Evolutionary conservation across 1,139 yeast species (phyloP).

Genomic region (Lodderomyces margitis): DNA sequence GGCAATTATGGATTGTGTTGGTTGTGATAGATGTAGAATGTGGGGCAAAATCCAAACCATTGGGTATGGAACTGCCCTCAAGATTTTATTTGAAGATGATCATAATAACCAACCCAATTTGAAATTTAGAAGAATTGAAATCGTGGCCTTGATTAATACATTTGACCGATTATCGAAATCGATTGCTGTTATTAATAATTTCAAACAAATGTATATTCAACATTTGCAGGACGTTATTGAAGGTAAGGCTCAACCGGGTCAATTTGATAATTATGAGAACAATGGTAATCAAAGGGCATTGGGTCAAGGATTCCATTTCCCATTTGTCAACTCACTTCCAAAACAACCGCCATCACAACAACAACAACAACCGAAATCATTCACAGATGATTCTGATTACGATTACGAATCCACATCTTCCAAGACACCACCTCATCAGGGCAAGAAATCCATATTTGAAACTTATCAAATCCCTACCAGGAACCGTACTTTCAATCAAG

Average conservation of each 20-base stretch:
- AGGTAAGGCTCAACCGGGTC: slow-evolving; percentile 44
- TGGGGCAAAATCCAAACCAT: slow-evolving; percentile 98
- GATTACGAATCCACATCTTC: neutral
- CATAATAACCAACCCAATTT: slow-evolving; percentile 34
- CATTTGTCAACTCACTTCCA: slow-evolving; percentile 27
- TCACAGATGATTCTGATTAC: neutral
- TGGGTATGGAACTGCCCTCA: slow-evolving; percentile 95
- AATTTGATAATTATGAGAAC: slow-evolving; percentile 32
- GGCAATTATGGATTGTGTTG: slow-evolving; percentile 96
- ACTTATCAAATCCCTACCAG: slow-evolving; percentile 13
- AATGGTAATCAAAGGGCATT: slow-evolving; percentile 11
- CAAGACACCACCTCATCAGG: slow-evolving; percentile 1
- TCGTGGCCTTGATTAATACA: slow-evolving; percentile 88
- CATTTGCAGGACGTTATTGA: slow-evolving; percentile 42
- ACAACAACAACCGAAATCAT: slow-evolving; percentile 5
- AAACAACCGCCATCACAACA: slow-evolving; percentile 11
- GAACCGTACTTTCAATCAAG: slow-evolving; percentile 31
- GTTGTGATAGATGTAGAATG: slow-evolving; percentile 94
- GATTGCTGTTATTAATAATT: slow-evolving; percentile 67
- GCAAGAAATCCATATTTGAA: slow-evolving; percentile 8
- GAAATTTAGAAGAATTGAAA: slow-evolving; percentile 73
- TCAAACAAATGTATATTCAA: slow-evolving; percentile 54
- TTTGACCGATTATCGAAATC: slow-evolving; percentile 90
- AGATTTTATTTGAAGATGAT: slow-evolving; percentile 78
- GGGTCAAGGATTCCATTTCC: slow-evolving; percentile 38